Base-by-base conservation (phyloP, 1,139 yeast genomes). In the Candida neerlandica region DNA sequence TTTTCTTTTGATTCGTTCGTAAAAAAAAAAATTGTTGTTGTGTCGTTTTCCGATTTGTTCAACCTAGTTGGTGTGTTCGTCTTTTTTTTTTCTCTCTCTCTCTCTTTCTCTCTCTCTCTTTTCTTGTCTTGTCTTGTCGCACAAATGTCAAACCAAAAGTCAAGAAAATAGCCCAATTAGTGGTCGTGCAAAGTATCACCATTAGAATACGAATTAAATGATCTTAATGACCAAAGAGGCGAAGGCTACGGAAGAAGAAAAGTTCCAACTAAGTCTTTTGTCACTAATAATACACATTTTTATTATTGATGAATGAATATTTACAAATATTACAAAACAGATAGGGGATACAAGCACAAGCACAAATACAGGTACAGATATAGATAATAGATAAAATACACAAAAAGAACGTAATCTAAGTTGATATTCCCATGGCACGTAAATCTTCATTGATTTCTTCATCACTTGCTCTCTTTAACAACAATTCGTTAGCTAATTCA, bases 371-470 rank as follows among this genome's bases (percentile, higher is more conserved):
- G 9, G 16, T 14, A 33, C 37, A 33, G 15, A 16, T 33, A 14
- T 9, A 14, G 5, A 32, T 32, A 11, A 6, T 32, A 32, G 16
- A n/a, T 6, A 32, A n/a, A 32, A 5, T 10, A 45, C 7, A 29
- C 19, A 10, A 27, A 15, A 41, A 27, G 16, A 5, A 33, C 18
- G 15, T 7, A 5, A 10, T 33, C 37, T 37, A 43, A 12, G 59
- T 60, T 14, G 65, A 58, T 35, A 75, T 71, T 2, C 82, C 82
- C 80, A 79, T 74, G 10, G 78, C 80, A 48, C 59, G 68, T 43
- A 85, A 67, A 62, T 86, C 94, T 14, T 81, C 83, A 47, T 75
- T 71, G 15, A 84, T 74, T 60, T 86, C 92, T n/a, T 82, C 82
- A 29, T 78, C 82, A 26, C 81, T 71, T 42, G 88, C 83, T 29